Base-by-base conservation (phyloP, 2,329 filamentous ascomycete species). In the Stromatinia cepivora region DNA sequence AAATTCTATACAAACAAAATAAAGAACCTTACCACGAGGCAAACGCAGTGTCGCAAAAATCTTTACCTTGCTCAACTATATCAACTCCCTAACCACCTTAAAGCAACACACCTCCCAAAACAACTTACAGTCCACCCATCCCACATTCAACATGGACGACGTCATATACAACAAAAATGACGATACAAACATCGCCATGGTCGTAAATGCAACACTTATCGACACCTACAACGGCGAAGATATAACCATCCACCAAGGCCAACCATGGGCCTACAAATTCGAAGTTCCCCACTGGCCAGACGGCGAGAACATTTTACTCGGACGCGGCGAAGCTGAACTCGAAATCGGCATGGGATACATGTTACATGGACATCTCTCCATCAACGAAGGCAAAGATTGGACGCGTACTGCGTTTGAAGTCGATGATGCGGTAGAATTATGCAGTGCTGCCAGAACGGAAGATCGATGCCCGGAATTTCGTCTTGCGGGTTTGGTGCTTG, bases 381-480 rank as follows among this genome's bases (percentile, higher is more conserved):
- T 69, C n/a, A 64, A 64, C 36, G 66, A 69, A 52, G 50, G 66
- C 48, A 39, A 36, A n/a, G 5, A 48, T 8, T 69, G 58, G 66
- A 69, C 66, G 15, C 58, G 66, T 0, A 69, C 66, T 3, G 66
- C 66, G 2, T 69, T 69, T 2, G 66, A 69, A 56, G 48, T 69
- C 13, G 66, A 69, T 9, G 58, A 69, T 10, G 66, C 50, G 15
- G 22, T 69, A 9, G 42, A 48, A 22, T 9, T 69, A 39, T 34
- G 34, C 3, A 34, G 48, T 4, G 20, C 36, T 25, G 48, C 58
- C 17, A n/a, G 50, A 31, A 1, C 5, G 15, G 36, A 42, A 45
- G 48, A 69, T 56, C 59, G 39, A 10, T 10, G 15, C 46, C 58
- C 66, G 4, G 25, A 64, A 22, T 69, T 69, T 48, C 58, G 58